phyloP scores from a whole-genome alignment of 2,329 filamentous ascomycete genomes.

The Fusarium equiseti region DNA sequence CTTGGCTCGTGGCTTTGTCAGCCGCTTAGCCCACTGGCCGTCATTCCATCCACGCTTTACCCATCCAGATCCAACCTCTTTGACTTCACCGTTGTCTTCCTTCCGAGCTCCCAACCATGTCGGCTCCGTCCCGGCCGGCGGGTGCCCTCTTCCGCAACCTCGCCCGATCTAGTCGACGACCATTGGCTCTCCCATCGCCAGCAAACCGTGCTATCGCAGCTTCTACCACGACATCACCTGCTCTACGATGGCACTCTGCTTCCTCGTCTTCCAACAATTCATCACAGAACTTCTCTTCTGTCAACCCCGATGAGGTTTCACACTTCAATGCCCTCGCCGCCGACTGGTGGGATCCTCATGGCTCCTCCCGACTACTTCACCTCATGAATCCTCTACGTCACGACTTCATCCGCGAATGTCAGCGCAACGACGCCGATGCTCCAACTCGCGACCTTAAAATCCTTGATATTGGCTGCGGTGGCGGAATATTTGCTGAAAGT shows the following conservation, averaged over 20 bases:
- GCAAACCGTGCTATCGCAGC: conserved; percentile 11
- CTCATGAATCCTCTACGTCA: conserved; percentile 98
- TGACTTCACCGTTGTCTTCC: conserved; percentile 5
- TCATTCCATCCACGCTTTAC: conserved; percentile 30
- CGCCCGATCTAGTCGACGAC: conserved; percentile 18
- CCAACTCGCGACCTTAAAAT: conserved; percentile 68
- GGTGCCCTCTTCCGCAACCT: conserved; percentile 41
- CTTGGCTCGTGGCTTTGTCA: conserved; percentile 40
- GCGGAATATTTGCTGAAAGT: conserved; percentile 94
- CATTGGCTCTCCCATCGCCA: conserved; percentile 15
- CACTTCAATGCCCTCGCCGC: conserved; percentile 96
- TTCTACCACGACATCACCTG: conserved; percentile 6
- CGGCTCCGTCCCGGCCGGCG: conserved; percentile 44
- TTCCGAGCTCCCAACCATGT: conserved; percentile 36
- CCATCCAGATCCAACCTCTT: conserved; percentile 19
- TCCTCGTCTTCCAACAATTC: conserved; percentile 27
- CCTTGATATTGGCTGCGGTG: conserved; percentile 94
- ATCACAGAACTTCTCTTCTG: conserved; percentile 68
- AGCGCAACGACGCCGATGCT: conserved; percentile 62
- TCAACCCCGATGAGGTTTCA: conserved; percentile 89
- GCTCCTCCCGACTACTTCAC: conserved; percentile 90
- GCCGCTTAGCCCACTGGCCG: conserved; percentile 15
- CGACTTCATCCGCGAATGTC: conserved; percentile 85
- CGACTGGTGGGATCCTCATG: conserved; percentile 97
- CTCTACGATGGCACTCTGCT: conserved; percentile 40